phyloP scores from a whole-genome alignment of 1,284 basidiomycete species.

The Tremellales sp. region DNA sequence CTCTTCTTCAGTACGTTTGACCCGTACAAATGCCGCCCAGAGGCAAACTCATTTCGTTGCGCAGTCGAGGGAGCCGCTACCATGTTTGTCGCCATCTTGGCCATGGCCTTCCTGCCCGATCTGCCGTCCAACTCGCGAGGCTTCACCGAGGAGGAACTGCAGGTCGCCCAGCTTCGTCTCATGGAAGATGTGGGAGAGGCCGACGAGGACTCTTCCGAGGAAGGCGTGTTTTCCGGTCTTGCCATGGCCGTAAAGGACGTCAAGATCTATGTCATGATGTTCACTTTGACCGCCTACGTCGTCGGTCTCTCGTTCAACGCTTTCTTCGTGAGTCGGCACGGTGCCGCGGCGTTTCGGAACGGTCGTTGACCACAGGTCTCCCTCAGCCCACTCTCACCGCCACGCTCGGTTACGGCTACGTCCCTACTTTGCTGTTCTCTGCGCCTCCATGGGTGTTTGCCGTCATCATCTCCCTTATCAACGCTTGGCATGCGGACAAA shows the following conservation, averaged over 20 bases:
- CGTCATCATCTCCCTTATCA: constrained; percentile 55
- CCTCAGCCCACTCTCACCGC: constrained; percentile 55
- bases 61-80: constrained; percentile 39
- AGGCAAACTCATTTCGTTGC: not conserved
- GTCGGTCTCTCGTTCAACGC: constrained; percentile 66
- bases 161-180: constrained; percentile 65
- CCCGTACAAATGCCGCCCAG: constrained; percentile 50
- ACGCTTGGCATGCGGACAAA: constrained; percentile 66
- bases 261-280: constrained; percentile 59
- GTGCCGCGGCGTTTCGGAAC: not conserved
- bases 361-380: not conserved
- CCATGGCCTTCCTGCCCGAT: constrained; percentile 61
- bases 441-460: constrained; percentile 71
- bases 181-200: constrained; percentile 65
- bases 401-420: constrained; percentile 60
- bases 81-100: constrained; percentile 58
- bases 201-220: constrained; percentile 45
- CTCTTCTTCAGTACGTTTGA: constrained; percentile 66
- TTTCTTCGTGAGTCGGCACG: constrained; percentile 54
- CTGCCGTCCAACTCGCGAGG: constrained; percentile 65
- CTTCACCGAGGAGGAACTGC: constrained; percentile 57
- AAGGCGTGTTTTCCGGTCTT: constrained; percentile 52
- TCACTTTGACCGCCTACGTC: constrained; percentile 54
- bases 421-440: constrained; percentile 60
- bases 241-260: constrained; percentile 60